phyloP scores from a whole-genome alignment of 2,329 filamentous ascomycete genomes.

The Aspergillus texensis region DNA sequence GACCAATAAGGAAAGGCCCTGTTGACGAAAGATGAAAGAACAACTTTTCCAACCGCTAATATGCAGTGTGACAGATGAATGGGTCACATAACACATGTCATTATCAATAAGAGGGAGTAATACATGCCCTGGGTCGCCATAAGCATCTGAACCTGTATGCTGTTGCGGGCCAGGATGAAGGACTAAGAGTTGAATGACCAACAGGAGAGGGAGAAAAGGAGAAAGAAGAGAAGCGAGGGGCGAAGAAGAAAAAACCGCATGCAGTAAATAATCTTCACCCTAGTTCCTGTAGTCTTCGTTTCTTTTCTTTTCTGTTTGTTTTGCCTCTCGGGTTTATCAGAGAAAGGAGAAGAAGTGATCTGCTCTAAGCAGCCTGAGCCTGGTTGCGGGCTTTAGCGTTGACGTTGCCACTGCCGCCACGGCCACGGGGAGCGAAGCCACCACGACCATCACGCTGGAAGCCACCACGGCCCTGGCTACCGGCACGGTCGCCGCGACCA shows the following conservation, averaged over 20 bases:
- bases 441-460: conserved; percentile 72
- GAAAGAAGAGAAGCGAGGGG: conserved; percentile 12
- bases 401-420: conserved; percentile 57
- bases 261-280: background rate
- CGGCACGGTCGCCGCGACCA: conserved; percentile 68
- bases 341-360: background rate
- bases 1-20: conserved; percentile 26
- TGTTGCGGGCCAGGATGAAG: conserved; percentile 25
- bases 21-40: conserved; percentile 28
- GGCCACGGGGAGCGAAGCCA: conserved; percentile 64
- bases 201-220: conserved; percentile 12
- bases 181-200: conserved; percentile 23
- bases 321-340: background rate
- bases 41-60: conserved; percentile 48
- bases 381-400: conserved; percentile 50
- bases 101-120: conserved; percentile 42
- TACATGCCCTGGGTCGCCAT: conserved; percentile 37
- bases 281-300: background rate
- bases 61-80: conserved; percentile 39
- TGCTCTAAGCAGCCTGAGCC: conserved; percentile 45
- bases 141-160: conserved; percentile 22
- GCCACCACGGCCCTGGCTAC: conserved; percentile 66
- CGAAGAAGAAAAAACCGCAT: conserved; percentile 6
- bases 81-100: conserved; percentile 46
- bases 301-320: conserved; percentile 2